Base-by-base conservation (phyloP, 2,329 filamentous ascomycete species). In the Didymosphaeria variabile region DNA sequence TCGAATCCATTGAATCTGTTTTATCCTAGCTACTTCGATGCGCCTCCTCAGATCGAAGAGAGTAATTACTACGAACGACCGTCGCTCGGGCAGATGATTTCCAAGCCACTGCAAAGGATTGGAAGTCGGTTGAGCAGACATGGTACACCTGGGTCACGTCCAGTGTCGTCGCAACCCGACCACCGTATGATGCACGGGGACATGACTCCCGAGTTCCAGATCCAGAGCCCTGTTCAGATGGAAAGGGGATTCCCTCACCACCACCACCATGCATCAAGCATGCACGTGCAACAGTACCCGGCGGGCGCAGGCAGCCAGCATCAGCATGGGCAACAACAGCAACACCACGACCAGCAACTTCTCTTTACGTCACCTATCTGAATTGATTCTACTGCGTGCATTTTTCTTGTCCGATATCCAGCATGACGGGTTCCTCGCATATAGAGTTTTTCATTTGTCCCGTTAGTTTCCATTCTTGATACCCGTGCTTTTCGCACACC, bases 21-120 rank as follows among this genome's bases (percentile, higher is more conserved):
- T 40, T 77, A 76, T 47, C 74, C 74, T 1, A 77, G 72, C 56
- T 78, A 78, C 58, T 77, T 76, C 44, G 76, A 74, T 45, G 62
- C 68, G 5, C 67, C 75, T 17, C 74, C 75, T 1, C 67, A 71
- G 15, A 76, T 78, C 45, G 75, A 78, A 55, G 75, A 78, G 51
- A 77, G 74, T 2, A 69, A 68, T 36, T 78, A 77, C 60, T 78
- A 76, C 60, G 70, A 77, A 50, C 70, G 76, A 10, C 72, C 73
- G 0, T 76, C 76, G 9, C 63, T 76, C 15, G 74, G 75, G n/a
- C 71, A 73, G 55, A 72, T 76, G 51, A 72, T 77, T 17, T 67
- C 73, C 1, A 76, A 75, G 58, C 74, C 76, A 12, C 60, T 77
- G 12, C 70, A 73, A 29, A 76, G 73, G 40, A 73, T 77, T 29